These are phyloP conservation scores for Barbarea vulgaris DNA, from an alignment of 345 rosid genomes.

Conservation along the genomic window DNA sequence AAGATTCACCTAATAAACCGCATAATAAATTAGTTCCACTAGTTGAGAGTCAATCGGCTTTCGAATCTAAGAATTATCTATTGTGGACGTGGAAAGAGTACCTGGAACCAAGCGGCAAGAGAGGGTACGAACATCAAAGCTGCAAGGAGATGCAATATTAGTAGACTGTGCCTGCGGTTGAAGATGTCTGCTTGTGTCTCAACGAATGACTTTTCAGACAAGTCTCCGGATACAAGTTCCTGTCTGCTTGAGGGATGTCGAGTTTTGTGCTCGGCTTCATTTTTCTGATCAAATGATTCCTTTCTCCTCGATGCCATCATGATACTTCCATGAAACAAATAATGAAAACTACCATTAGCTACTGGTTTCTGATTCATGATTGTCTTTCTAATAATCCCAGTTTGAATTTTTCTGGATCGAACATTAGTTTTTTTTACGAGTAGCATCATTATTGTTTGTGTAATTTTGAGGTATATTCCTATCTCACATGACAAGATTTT, in stretches of 20 bases:
- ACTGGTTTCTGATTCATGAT: constrained; percentile 18
- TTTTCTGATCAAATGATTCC: constrained; percentile 51
- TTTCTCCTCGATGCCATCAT: constrained; percentile 62
- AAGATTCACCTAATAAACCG: not conserved
- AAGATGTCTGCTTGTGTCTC: constrained; percentile 87
- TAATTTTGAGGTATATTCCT: not conserved
- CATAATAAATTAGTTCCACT: not conserved
- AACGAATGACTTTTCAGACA: constrained; percentile 56
- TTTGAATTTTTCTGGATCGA: not conserved
- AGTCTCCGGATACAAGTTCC: constrained; percentile 41
- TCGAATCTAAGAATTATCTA: not conserved
- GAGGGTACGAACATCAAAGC: constrained; percentile 91
- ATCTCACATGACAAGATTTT: constrained; percentile 1
- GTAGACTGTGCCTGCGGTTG: constrained; percentile 79
- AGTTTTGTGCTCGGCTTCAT: constrained; percentile 43
- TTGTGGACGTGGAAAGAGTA: constrained; percentile 33
- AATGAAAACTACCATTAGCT: constrained; percentile 30
- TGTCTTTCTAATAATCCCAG: not conserved
- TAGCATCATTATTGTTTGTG: not conserved
- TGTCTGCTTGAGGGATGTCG: constrained; percentile 45
- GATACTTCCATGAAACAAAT: constrained; percentile 57
- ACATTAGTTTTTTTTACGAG: not conserved
- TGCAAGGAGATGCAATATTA: constrained; percentile 77
- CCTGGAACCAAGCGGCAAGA: constrained; percentile 92
- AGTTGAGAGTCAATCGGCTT: not conserved